Percentiles rank a stretch among this genome's conserved stretches.
Conservation (phyloP, 192 early-diverging fungal genomes). For the Coemansia sp. region DNA sequence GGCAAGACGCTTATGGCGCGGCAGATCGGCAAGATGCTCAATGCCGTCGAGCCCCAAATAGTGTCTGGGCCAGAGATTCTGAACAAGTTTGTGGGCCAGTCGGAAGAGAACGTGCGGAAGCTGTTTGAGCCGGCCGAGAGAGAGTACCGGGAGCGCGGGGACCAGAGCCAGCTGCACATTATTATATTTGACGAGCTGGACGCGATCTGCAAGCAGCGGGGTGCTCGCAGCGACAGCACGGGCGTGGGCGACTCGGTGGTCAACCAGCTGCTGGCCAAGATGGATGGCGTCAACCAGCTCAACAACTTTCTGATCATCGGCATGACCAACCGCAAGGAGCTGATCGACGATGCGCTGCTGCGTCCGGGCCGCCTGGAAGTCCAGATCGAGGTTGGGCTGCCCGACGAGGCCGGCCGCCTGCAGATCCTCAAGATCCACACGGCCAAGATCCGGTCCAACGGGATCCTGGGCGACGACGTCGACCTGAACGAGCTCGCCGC, state of each 20-base stretch:
- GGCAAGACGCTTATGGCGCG: conserved; percentile 98
- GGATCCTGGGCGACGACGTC: conserved; percentile 79
- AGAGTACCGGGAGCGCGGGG: conserved; percentile 91
- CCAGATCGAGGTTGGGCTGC: conserved; percentile 93
- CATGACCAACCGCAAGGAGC: conserved; percentile 97
- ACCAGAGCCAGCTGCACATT: conserved; percentile 89
- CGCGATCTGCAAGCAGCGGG: conserved; percentile 98
- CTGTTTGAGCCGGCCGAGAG: conserved; percentile 91
- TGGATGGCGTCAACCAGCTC: conserved; percentile 98
- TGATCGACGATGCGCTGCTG: conserved; percentile 97
- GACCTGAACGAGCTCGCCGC: conserved; percentile 78
- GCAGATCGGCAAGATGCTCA: conserved; percentile 99
- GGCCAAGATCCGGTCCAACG: conserved; percentile 72
- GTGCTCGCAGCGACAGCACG: conserved; percentile 84
- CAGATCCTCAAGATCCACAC: conserved; percentile 98
- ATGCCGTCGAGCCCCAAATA: conserved; percentile 87
- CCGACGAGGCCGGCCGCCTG: conserved; percentile 86
- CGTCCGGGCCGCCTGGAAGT: conserved; percentile 95
- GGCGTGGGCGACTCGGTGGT: conserved; percentile 97
- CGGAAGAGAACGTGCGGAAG: conserved; percentile 96
- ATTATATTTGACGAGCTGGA: conserved; percentile 99
- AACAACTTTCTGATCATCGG: conserved; percentile 83
- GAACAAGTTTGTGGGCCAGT: conserved; percentile 95
- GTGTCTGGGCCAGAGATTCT: conserved; percentile 96
- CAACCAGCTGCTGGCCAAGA: conserved; percentile 96